phyloP scores from a whole-genome alignment of 306 rosid species.

The Dryas alaskensis region DNA sequence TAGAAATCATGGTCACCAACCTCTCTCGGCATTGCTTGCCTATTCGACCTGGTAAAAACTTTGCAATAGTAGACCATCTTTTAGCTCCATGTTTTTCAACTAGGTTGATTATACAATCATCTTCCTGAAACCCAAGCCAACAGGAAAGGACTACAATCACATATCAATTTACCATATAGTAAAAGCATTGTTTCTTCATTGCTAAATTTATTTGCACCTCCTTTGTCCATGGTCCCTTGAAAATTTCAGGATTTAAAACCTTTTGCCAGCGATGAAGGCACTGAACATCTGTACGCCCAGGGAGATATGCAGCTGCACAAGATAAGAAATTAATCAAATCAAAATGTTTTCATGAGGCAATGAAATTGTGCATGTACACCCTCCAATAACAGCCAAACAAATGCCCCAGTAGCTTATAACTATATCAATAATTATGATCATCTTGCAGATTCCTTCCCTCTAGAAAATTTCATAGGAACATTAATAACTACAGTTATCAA shows the following conservation, averaged over 20 bases:
- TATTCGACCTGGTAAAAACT: slow-evolving; percentile 53
- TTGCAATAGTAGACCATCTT: slow-evolving; percentile 54
- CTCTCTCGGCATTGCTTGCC: slow-evolving; percentile 82
- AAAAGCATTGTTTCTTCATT: background rate
- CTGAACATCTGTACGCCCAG: slow-evolving; percentile 46
- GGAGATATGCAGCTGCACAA: slow-evolving; percentile 41
- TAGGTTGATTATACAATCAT: slow-evolving; percentile 40
- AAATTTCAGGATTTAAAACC: slow-evolving; percentile 53
- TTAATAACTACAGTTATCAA: too few species aligned
- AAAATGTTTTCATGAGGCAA: background rate
- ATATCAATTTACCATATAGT: background rate
- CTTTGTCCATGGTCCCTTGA: slow-evolving; percentile 62
- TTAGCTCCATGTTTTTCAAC: slow-evolving; percentile 45
- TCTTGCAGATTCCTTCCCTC: background rate
- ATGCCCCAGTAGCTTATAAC: background rate
- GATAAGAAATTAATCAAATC: background rate
- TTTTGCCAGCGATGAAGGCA: slow-evolving; percentile 64
- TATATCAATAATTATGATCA: background rate
- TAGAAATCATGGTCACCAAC: slow-evolving; percentile 23
- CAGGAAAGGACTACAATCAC: slow-evolving; percentile 12
- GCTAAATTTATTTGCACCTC: slow-evolving; percentile 39
- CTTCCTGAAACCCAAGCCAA: slow-evolving; percentile 46
- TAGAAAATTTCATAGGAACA: too few species aligned
- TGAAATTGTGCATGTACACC: background rate
- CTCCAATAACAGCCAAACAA: background rate